Percentiles rank a stretch among this genome's conserved stretches.
phyloP scores from a whole-genome alignment of 2,329 filamentous ascomycete genomes.

The Fusarium sp. region DNA sequence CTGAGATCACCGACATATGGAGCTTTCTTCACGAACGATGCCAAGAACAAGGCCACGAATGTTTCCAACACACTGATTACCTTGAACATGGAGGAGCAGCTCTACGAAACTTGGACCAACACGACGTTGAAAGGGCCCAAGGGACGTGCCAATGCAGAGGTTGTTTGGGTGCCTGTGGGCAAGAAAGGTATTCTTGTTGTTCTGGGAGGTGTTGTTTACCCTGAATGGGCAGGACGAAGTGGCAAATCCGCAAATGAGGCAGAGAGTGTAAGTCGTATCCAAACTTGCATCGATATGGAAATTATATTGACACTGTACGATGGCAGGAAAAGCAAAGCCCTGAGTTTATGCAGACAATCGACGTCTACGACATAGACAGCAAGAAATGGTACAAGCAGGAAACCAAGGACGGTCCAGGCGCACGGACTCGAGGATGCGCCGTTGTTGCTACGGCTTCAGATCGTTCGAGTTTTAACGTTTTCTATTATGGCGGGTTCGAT shows the following conservation, averaged over 20 bases:
- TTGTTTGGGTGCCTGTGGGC: slow-evolving; percentile 81
- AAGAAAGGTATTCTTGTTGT: slow-evolving; percentile 78
- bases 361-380: slow-evolving; percentile 78
- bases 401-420: slow-evolving; percentile 66
- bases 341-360: slow-evolving; percentile 74
- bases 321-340: slow-evolving; percentile 69
- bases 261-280: slow-evolving; percentile 45
- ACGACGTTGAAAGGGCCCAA: slow-evolving; percentile 56
- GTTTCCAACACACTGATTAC: slow-evolving; percentile 66
- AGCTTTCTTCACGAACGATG: slow-evolving; percentile 52
- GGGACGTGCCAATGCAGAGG: slow-evolving; percentile 68
- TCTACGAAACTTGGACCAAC: slow-evolving; percentile 64
- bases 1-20: slow-evolving; percentile 61
- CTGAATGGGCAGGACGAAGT: slow-evolving; percentile 54
- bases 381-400: slow-evolving; percentile 74
- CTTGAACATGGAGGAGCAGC: slow-evolving; percentile 64
- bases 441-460: slow-evolving; percentile 77
- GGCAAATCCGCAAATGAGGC: slow-evolving; percentile 41
- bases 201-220: slow-evolving; percentile 75
- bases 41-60: slow-evolving; percentile 52
- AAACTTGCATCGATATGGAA: neutral
- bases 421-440: slow-evolving; percentile 73
- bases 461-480: slow-evolving; percentile 79
- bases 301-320: neutral
- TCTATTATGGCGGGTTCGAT: slow-evolving; percentile 82